Evolutionary conservation across 2,329 filamentous ascomycete genomes (phyloP).

Genomic region (Didymella sp.): DNA sequence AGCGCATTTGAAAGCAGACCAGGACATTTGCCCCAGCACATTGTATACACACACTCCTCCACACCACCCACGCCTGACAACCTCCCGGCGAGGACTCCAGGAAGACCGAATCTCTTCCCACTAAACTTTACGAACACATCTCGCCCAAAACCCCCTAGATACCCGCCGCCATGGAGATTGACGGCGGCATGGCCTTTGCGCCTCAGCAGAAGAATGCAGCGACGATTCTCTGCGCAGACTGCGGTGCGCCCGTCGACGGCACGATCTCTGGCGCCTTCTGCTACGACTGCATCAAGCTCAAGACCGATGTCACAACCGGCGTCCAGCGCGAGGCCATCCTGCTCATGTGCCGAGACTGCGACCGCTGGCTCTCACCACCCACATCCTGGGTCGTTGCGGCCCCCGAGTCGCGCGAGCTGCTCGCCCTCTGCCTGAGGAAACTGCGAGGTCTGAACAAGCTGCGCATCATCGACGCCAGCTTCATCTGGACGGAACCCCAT

Average conservation of each 20-base stretch:
- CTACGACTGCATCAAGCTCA: slow-evolving; percentile 94
- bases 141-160: slow-evolving; percentile 3
- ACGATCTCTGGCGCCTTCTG: slow-evolving; percentile 86
- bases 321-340: slow-evolving; percentile 90
- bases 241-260: slow-evolving; percentile 93
- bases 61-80: slow-evolving; percentile 5
- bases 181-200: slow-evolving; percentile 50
- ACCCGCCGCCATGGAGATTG: slow-evolving; percentile 50
- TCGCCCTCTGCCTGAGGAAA: slow-evolving; percentile 90
- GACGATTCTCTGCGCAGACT: slow-evolving; percentile 97
- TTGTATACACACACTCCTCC: slow-evolving; percentile 8
- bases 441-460: slow-evolving; percentile 86
- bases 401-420: slow-evolving; percentile 88
- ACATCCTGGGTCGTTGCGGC: slow-evolving; percentile 82
- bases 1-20: slow-evolving; percentile 42
- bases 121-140: background rate
- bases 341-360: slow-evolving; percentile 93
- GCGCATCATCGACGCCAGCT: slow-evolving; percentile 92
- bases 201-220: slow-evolving; percentile 54
- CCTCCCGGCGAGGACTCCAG: slow-evolving; percentile 4
- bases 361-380: slow-evolving; percentile 87
- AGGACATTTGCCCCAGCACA: slow-evolving; percentile 25
- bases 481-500: slow-evolving; percentile 98
- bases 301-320: slow-evolving; percentile 88
- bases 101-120: background rate